These are phyloP conservation scores for Cystoderma amianthinum DNA, from an alignment of 768 basidiomycete species.

Conservation along the genomic window DNA sequence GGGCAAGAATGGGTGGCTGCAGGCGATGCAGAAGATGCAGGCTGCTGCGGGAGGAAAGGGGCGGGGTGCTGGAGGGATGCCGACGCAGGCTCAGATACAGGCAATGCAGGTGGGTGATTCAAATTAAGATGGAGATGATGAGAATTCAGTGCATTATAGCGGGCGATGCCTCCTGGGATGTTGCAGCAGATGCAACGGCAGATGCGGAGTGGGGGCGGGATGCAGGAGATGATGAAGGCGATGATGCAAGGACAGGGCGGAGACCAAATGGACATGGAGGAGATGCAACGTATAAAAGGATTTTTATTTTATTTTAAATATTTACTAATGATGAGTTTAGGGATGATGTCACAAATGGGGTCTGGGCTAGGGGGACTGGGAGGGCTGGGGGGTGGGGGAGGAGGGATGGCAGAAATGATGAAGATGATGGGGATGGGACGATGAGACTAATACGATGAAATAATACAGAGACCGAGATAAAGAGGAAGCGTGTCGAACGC, in stretches of 20 bases:
- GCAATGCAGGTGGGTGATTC: slow-evolving; percentile 73
- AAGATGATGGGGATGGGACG: slow-evolving; percentile 87
- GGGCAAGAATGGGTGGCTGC: slow-evolving; percentile 92
- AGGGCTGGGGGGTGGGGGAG: slow-evolving; percentile 47
- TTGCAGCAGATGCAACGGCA: slow-evolving; percentile 88
- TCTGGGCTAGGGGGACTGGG: slow-evolving; percentile 58
- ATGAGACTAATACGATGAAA: slow-evolving; percentile 16
- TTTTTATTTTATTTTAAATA: neutral
- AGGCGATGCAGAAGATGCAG: slow-evolving; percentile 93
- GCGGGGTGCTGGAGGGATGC: slow-evolving; percentile 82
- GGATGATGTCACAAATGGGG: slow-evolving; percentile 88
- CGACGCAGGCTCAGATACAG: slow-evolving; percentile 88
- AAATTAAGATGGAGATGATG: neutral
- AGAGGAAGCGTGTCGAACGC: no score
- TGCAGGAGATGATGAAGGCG: slow-evolving; percentile 97
- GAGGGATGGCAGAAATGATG: slow-evolving; percentile 71
- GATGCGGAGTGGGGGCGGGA: slow-evolving; percentile 73
- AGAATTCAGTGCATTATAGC: slow-evolving; percentile 33
- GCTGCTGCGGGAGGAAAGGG: slow-evolving; percentile 79
- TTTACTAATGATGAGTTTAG: slow-evolving; percentile 23
- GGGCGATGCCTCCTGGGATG: slow-evolving; percentile 93
- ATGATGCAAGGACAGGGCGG: slow-evolving; percentile 96
- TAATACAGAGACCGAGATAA: no score
- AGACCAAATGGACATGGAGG: slow-evolving; percentile 87
- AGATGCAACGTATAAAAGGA: slow-evolving; percentile 71